Evolutionary conservation across 169 alveolate species (phyloP).

Genomic region (Plasmodium ovale): DNA sequence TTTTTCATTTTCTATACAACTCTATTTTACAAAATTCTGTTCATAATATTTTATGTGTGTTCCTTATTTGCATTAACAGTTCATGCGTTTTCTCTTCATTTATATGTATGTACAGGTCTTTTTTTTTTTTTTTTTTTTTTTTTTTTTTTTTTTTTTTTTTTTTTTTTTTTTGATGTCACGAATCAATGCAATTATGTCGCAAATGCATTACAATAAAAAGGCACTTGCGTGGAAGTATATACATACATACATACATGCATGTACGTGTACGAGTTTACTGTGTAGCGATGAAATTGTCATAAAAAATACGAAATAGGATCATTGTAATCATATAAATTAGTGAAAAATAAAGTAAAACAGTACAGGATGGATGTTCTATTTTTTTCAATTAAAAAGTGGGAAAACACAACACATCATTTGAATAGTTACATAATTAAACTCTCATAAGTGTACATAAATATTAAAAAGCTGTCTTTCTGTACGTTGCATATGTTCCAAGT

Average conservation of each 20-base stretch:
- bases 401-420: no score
- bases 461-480: no score
- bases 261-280: no score
- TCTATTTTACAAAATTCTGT: background rate
- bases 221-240: background rate
- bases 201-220: background rate
- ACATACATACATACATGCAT: background rate
- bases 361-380: no score
- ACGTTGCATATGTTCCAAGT: no score
- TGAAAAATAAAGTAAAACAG: no score
- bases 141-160: background rate
- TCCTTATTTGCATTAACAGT: slow-evolving; percentile 1
- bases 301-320: no score
- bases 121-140: background rate
- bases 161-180: background rate
- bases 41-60: background rate
- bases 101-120: background rate
- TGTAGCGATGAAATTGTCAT: no score
- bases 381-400: no score
- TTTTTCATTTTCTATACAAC: background rate
- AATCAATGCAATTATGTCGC: background rate
- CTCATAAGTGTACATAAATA: no score
- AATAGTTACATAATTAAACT: no score
- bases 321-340: no score
- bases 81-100: background rate